A percentile compares a stretch with the other conserved stretches of the same genome.
Evolutionary conservation across 2,329 filamentous ascomycete genomes (phyloP).

Genomic region (Sporothrix pseudoabietina): DNA sequence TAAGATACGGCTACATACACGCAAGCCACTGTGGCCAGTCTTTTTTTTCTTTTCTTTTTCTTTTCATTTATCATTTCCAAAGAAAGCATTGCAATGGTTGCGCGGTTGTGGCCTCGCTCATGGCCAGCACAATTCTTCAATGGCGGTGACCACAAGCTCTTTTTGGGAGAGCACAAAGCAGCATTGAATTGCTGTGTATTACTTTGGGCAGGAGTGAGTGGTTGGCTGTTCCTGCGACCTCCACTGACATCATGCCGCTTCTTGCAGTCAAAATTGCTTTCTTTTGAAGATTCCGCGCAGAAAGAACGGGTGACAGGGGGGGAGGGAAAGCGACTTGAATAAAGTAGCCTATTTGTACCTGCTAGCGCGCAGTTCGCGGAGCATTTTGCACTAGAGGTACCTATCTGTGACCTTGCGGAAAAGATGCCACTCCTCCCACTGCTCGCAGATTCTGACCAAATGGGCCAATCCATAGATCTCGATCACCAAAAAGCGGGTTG

Average conservation of each 20-base stretch:
- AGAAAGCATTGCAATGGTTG: background rate
- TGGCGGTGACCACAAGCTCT: background rate
- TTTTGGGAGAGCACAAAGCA: background rate
- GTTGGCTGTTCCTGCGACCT: constrained; percentile 18
- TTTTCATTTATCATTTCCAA: background rate
- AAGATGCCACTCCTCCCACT: background rate
- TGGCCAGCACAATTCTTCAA: background rate
- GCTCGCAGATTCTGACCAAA: background rate
- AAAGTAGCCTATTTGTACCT: constrained; percentile 1
- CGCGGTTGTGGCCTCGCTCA: background rate
- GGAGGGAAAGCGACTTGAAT: background rate
- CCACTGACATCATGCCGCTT: constrained; percentile 26
- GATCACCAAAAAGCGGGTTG: background rate
- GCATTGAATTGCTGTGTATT: no score
- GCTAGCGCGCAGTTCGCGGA: background rate
- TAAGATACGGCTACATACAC: background rate
- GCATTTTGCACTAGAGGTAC: background rate
- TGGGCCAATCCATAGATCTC: background rate
- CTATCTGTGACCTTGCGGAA: background rate
- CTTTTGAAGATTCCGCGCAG: constrained; percentile 8
- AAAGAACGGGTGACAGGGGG: background rate
- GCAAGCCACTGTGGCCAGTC: background rate
- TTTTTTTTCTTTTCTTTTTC: no score
- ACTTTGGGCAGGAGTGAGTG: background rate
- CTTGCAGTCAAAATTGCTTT: background rate